These are phyloP conservation scores for Apiotrichum mycotoxinovorans DNA, from an alignment of 1,284 basidiomycete species.

Conservation along the genomic window DNA sequence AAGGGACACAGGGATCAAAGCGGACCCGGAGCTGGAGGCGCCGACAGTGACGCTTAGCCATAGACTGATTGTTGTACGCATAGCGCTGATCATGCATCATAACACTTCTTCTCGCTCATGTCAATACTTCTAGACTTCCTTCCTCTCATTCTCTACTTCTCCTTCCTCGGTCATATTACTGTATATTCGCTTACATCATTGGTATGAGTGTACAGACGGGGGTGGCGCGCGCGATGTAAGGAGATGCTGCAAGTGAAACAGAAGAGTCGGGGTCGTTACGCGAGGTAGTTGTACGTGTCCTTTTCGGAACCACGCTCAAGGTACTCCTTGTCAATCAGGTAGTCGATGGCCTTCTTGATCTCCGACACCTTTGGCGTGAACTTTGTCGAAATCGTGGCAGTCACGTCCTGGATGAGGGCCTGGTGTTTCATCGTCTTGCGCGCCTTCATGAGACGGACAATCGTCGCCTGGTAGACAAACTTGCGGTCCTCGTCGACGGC, in stretches of 20 bases:
- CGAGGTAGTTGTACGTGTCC: conserved; percentile 38
- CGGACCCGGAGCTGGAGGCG: background rate
- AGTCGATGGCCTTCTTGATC: conserved; percentile 81
- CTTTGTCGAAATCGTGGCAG: conserved; percentile 69
- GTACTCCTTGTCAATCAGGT: conserved; percentile 94
- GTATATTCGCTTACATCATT: conserved; percentile 2
- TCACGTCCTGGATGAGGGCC: conserved; percentile 88
- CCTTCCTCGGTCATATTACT: background rate
- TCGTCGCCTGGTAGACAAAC: conserved; percentile 94
- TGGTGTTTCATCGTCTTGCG: conserved; percentile 96
- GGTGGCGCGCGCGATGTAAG: conserved; percentile 1
- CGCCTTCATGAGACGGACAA: conserved; percentile 98
- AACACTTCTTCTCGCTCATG: background rate
- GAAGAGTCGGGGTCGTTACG: conserved; percentile 15
- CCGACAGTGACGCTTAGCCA: background rate
- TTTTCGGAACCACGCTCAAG: conserved; percentile 82
- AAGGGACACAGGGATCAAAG: no score
- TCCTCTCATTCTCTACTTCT: background rate
- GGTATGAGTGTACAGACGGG: conserved; percentile 8
- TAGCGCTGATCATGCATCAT: background rate
- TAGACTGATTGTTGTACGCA: background rate
- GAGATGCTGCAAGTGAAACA: background rate
- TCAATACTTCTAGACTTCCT: background rate
- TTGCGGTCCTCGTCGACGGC: conserved; percentile 97
- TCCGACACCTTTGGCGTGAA: conserved; percentile 47